Percentiles rank a stretch among this genome's conserved stretches.
phyloP scores from a whole-genome alignment of 106 monocot species.

The Narthecium ossifragum region DNA sequence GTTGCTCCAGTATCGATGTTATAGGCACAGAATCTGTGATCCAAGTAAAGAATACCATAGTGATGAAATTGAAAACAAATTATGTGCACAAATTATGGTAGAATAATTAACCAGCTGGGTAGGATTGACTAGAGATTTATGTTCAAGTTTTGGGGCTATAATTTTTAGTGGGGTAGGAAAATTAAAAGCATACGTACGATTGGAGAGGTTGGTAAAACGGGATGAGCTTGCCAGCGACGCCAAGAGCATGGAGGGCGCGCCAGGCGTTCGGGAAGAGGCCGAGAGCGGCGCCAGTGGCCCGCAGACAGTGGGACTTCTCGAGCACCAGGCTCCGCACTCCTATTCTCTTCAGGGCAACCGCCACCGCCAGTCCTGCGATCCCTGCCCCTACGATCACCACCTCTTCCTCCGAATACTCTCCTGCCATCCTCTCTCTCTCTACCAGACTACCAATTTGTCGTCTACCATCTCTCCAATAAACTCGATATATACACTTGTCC shows the following conservation, averaged over 20 bases:
- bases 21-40: neutral
- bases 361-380: slow-evolving; percentile 9
- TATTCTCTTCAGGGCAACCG: slow-evolving; percentile 1
- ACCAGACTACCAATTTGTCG: too few relatives aligned
- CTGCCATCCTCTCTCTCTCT: too few relatives aligned
- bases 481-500: too few relatives aligned
- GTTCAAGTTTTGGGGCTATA: neutral
- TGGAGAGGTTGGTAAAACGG: slow-evolving; percentile 6
- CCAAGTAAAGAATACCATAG: slow-evolving; percentile 27
- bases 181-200: slow-evolving; percentile 6
- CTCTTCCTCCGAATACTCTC: neutral
- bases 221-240: slow-evolving; percentile 32
- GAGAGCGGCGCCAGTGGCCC: slow-evolving; percentile 1
- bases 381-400: slow-evolving; percentile 10
- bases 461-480: too few relatives aligned
- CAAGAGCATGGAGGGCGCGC: slow-evolving; percentile 20
- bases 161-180: too few relatives aligned
- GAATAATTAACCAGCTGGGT: neutral
- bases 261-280: slow-evolving; percentile 8
- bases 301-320: neutral
- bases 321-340: slow-evolving; percentile 2
- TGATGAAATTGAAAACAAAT: too few relatives aligned
- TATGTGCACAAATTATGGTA: neutral
- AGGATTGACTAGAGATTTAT: neutral
- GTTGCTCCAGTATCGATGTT: neutral